Percentiles rank a stretch among this genome's conserved stretches.
phyloP scores from a whole-genome alignment of 345 rosid species.

The Eucalyptus cladocalyx region DNA sequence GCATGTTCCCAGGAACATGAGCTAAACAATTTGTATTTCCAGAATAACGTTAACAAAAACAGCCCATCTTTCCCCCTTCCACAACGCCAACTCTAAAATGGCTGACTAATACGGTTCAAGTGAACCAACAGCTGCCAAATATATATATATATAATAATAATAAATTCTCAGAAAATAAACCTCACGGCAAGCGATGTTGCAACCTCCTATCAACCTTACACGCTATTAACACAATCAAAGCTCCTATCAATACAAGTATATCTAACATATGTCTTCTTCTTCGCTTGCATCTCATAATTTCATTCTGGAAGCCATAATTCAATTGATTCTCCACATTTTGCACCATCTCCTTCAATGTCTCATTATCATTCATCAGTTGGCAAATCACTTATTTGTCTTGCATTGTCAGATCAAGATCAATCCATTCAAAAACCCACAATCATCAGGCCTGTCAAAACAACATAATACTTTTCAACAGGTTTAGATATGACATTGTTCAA shows the following conservation, averaged over 20 bases:
- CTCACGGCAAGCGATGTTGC: not conserved
- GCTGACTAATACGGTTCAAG: not conserved
- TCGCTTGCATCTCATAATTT: not conserved
- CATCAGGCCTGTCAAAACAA: not conserved
- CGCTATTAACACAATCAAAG: not conserved
- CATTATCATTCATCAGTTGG: not conserved
- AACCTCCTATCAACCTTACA: not conserved
- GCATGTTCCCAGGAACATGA: too few relatives aligned
- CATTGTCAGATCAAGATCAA: not conserved
- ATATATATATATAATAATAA: too few relatives aligned
- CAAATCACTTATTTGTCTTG: not conserved
- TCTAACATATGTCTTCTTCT: not conserved
- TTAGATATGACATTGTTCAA: not conserved
- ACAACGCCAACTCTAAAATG: not conserved
- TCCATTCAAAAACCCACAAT: not conserved
- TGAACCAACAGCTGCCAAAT: not conserved
- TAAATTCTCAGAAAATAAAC: not conserved
- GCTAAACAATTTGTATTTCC: too few relatives aligned
- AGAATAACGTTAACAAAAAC: too few relatives aligned
- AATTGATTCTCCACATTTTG: not conserved
- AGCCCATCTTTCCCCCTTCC: not conserved
- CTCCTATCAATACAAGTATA: not conserved
- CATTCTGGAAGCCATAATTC: not conserved
- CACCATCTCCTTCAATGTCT: not conserved
- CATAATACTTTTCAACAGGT: not conserved